Evolutionary conservation across 192 early-diverging fungal genomes (phyloP), one percentile per base, ranked within the genome.

Genomic region (Lobosporangium transversale): DNA sequence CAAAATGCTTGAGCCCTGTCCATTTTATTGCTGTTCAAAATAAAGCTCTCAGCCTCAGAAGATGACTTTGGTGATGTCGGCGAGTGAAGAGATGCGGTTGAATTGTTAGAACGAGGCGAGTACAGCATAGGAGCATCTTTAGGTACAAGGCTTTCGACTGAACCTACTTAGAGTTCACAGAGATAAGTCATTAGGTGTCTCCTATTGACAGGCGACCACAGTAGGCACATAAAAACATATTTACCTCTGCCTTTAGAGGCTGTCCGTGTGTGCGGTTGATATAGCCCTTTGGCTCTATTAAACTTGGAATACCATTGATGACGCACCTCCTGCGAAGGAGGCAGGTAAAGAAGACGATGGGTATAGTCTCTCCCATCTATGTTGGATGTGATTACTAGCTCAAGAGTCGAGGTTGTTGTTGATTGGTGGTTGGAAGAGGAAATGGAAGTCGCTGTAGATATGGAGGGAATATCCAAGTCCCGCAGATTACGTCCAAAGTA

Each of bases 281-380:
- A 30, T 30, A 64, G n/a, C 40, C 64, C 69, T 24, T 73, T 73
- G 8, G 31, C 55, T 20, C 61, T 26, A 53, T 73, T 73, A 31
- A 73, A 73, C 29, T 73, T 73, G 33, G 61, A 43, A 26, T 63
- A 73, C 69, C 69, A 73, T 17, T 58, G 69, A 43, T 73, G 69
- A 0, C 69, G 69, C 6, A 64, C 69, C 29, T 73, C 69, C n/a
- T 63, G 69, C 7, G 69, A 73, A 9, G 69, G 69, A 27, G 69
- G 69, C 12, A 73, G 44, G 21, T 63, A 73, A 30, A 73, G 37
- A 1, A 73, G 40, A 15, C 69, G 53, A 17, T 73, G 54, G 0
- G 69, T 73, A 37, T 43, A 64, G 18, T 73, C 69, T 15, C 58
- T 73, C 31, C 55, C 69, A 11, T 73, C 69, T 10, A 73, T 73